Conservation (phyloP, 495 filamentous ascomycete species). For the Xylaria scruposa region DNA sequence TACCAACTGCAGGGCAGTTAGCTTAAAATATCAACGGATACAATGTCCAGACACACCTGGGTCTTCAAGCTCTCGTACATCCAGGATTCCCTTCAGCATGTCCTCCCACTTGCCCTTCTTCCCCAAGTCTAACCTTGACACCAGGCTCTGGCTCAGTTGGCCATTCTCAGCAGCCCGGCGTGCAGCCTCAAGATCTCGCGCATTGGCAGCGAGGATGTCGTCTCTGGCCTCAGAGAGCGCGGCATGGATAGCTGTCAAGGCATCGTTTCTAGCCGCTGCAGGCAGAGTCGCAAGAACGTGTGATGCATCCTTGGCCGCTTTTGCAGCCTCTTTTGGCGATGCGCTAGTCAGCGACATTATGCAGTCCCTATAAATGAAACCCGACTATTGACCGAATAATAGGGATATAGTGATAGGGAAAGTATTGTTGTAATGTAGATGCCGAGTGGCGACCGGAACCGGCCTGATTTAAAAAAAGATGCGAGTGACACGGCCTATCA, state of each 20-base stretch:
- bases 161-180: conserved; percentile 74
- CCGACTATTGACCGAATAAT: neutral
- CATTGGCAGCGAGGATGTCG: conserved; percentile 85
- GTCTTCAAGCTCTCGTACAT: conserved; percentile 85
- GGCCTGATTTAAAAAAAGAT: conserved; percentile 5
- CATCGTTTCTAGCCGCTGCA: conserved; percentile 74
- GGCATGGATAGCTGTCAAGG: conserved; percentile 79
- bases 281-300: conserved; percentile 71
- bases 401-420: neutral
- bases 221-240: conserved; percentile 71
- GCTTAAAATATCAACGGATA: neutral
- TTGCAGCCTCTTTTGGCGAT: conserved; percentile 68
- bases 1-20: conserved; percentile 68
- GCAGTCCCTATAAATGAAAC: neutral
- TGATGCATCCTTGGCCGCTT: conserved; percentile 72
- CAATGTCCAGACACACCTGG: conserved; percentile 68
- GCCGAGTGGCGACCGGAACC: conserved; percentile 16
- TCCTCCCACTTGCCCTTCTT: conserved; percentile 93
- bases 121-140: conserved; percentile 88
- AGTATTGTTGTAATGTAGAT: neutral
- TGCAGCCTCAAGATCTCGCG: conserved; percentile 76
- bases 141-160: conserved; percentile 78
- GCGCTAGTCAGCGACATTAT: conserved; percentile 80
- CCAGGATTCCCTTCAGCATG: conserved; percentile 94
- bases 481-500: neutral